These are phyloP conservation scores for Ajuga reptans DNA, from an alignment of 305 asterid genomes.

Conservation along the genomic window DNA sequence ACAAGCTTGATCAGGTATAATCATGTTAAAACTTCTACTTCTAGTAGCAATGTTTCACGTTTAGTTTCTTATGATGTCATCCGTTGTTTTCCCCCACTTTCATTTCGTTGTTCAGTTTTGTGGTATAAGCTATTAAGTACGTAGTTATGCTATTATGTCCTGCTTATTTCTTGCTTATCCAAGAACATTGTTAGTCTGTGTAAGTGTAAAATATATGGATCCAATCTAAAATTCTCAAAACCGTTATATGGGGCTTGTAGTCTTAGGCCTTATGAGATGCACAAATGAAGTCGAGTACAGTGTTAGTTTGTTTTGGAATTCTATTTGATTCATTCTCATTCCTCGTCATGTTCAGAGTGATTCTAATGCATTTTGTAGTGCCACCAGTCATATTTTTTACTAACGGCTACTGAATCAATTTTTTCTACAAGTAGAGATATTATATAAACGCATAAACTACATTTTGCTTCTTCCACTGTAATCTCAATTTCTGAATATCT, in stretches of 20 bases:
- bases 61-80: slow-evolving; percentile 1
- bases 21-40: slow-evolving; percentile 2
- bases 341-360: slow-evolving; percentile 6
- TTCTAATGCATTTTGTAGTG: neutral
- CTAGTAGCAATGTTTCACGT: slow-evolving; percentile 5
- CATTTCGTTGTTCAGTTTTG: slow-evolving; percentile 7
- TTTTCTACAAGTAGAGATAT: neutral
- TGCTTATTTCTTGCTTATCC: neutral
- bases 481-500: slow-evolving; percentile 11
- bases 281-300: neutral
- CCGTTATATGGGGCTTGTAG: neutral
- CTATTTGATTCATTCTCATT: slow-evolving; percentile 3
- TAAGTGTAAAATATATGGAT: neutral
- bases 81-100: neutral
- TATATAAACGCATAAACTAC: neutral
- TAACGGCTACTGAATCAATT: slow-evolving; percentile 4
- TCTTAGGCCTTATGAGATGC: neutral
- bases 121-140: slow-evolving; percentile 5
- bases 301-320: neutral
- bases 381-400: neutral
- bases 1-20: slow-evolving; percentile 94
- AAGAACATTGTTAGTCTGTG: neutral
- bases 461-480: slow-evolving; percentile 13
- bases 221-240: slow-evolving; percentile 11
- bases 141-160: neutral